Percentiles rank a stretch among this genome's conserved stretches.
phyloP scores from a whole-genome alignment of 129 eudicot genomes.

The Scalesia atractyloides region DNA sequence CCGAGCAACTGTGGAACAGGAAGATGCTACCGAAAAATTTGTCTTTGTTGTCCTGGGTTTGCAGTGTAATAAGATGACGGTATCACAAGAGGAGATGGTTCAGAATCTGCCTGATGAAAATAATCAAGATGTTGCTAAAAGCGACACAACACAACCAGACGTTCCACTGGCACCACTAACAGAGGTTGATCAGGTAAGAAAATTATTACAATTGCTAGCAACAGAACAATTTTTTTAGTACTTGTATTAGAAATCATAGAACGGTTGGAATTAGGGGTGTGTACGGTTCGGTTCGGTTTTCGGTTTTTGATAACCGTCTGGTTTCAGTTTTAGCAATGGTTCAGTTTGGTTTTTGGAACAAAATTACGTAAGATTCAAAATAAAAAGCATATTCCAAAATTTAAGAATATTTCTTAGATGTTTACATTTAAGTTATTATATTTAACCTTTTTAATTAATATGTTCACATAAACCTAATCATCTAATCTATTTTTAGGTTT shows the following conservation, averaged over 20 bases:
- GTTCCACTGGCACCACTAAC: slow-evolving; percentile 13
- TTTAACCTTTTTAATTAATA: too few relatives aligned
- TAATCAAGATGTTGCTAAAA: slow-evolving; percentile 15
- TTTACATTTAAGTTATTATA: too few relatives aligned
- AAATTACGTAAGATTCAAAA: too few relatives aligned
- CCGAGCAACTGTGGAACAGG: slow-evolving; percentile 22
- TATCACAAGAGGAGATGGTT: slow-evolving; percentile 29
- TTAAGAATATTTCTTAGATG: too few relatives aligned
- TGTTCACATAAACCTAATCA: too few relatives aligned
- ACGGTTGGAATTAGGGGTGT: background rate
- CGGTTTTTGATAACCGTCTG: too few relatives aligned
- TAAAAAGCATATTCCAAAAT: too few relatives aligned
- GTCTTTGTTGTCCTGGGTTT: slow-evolving; percentile 43
- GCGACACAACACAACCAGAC: slow-evolving; percentile 24
- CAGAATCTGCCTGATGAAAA: slow-evolving; percentile 17
- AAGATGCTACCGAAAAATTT: slow-evolving; percentile 25
- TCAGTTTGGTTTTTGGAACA: too few relatives aligned
- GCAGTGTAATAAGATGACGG: slow-evolving; percentile 38
- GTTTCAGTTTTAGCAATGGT: too few relatives aligned
- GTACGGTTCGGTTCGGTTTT: too few relatives aligned
- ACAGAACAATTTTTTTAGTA: background rate
- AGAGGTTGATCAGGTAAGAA: slow-evolving; percentile 35
- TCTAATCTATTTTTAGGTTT: too few relatives aligned
- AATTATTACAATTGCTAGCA: background rate
- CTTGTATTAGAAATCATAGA: background rate